phyloP scores from a whole-genome alignment of 305 asterid species.

The Monarda citriodora region DNA sequence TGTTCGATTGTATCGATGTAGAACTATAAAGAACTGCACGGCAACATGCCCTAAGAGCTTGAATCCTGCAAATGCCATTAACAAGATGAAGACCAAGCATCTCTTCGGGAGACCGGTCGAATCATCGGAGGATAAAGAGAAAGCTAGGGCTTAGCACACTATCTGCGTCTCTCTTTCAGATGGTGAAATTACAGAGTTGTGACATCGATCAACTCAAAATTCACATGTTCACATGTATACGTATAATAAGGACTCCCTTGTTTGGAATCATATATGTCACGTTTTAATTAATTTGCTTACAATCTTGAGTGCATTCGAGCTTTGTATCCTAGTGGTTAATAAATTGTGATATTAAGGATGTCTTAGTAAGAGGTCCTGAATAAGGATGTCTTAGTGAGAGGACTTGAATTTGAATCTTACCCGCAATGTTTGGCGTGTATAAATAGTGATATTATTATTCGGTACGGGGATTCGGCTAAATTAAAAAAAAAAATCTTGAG shows the following conservation, averaged over 20 bases:
- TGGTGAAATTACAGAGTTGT: no score
- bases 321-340: no score
- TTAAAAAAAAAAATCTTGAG: conserved; percentile 22
- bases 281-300: not conserved
- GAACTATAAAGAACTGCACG: conserved; percentile 65
- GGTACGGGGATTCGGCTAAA: no score
- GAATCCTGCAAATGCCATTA: conserved; percentile 68
- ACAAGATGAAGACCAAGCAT: conserved; percentile 62
- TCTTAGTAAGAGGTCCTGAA: no score
- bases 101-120: conserved; percentile 29
- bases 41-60: conserved; percentile 71
- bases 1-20: conserved; percentile 51
- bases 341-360: no score
- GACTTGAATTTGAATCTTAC: no score
- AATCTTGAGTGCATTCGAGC: conserved; percentile 26
- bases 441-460: no score
- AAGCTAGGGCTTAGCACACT: not conserved
- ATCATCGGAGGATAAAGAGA: conserved; percentile 26
- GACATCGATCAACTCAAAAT: no score
- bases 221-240: no score
- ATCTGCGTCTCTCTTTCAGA: no score
- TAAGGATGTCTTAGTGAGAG: no score
- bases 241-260: not conserved
- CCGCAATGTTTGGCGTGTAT: no score
- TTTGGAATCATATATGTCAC: not conserved